Evolutionary conservation across 805 yeast species (phyloP).

Genomic region (Soucietia sequanensis): DNA sequence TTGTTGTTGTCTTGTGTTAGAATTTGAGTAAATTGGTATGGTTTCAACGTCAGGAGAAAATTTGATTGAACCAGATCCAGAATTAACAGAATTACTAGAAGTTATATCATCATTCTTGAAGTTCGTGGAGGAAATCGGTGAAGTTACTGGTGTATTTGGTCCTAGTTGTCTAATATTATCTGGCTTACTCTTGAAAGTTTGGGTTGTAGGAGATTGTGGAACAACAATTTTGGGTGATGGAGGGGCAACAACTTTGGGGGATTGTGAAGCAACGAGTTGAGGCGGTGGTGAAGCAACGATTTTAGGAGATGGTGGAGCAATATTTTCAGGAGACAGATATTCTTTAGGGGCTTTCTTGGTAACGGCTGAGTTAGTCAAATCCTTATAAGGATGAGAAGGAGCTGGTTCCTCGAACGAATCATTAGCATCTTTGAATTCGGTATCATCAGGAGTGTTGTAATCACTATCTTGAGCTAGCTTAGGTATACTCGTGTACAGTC

Average conservation of each 20-base stretch:
- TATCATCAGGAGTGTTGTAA: slow-evolving; percentile 5
- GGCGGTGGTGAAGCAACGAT: slow-evolving; percentile 9
- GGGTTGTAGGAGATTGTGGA: slow-evolving; percentile 6
- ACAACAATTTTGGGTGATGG: slow-evolving; percentile 11
- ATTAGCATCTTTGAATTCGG: slow-evolving; percentile 8
- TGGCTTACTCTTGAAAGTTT: background rate
- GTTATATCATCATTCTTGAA: slow-evolving; percentile 9
- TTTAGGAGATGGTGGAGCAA: no score
- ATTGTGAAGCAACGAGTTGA: no score
- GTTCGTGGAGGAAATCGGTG: slow-evolving; percentile 7
- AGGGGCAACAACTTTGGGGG: no score
- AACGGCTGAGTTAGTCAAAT: slow-evolving; percentile 7
- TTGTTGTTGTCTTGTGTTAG: background rate
- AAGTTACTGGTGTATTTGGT: slow-evolving; percentile 3
- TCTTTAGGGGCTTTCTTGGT: no score
- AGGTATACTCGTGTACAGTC: slow-evolving; percentile 6
- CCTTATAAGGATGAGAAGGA: slow-evolving; percentile 19
- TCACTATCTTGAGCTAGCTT: slow-evolving; percentile 1
- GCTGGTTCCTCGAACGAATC: background rate
- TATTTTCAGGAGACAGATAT: no score
- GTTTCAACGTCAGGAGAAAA: slow-evolving; percentile 39
- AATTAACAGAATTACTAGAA: slow-evolving; percentile 12
- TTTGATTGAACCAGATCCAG: slow-evolving; percentile 34
- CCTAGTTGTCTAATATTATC: background rate
- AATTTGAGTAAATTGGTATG: slow-evolving; percentile 22